Base-by-base conservation (phyloP, 2,329 filamentous ascomycete species). In the Cercospora beticola region DNA sequence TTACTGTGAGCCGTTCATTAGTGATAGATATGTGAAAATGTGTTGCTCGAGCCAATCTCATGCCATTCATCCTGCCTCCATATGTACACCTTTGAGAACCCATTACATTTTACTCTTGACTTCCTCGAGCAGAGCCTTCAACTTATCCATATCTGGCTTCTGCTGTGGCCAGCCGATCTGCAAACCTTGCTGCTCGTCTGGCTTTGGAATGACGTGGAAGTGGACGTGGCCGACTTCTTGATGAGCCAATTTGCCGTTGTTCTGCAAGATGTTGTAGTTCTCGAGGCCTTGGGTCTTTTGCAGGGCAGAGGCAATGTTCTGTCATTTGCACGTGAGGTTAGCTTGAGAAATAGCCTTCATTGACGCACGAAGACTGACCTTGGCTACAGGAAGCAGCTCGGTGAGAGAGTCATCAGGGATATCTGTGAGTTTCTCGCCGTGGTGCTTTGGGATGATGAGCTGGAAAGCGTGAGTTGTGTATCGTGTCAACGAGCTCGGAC, bases 191-290 rank as follows among this genome's bases (percentile, higher is more conserved):
- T 84, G 77, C 75, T 89, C 84, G 76, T 92, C 96, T 62, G 95
- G 94, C 85, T 99, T 99, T 40, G 95, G 95, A 71, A 99, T 99
- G 88, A 98, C 90, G 78, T 99, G 95, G 81, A 99, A 94, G 61
- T 74, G 72, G 88, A 95, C 94, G 83, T 99, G 95, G 74, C 93
- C 91, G 70, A 99, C 94, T 72, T 91, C 85, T 83, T 98, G 95
- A 81, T 99, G 95, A 18, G 95, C 95, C 76, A 94, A 87, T 23
- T 87, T 85, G 63, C 95, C 95, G 78, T 99, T 99, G 83, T 99
- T 99, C 83, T 99, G 95, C 68, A 99, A 84, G 60, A 99, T 87
- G 78, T 99, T 99, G 85, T 93, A 99, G 80, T 98, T 87, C 62
- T 85, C 83, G 4, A 91, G 89, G 43, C 92, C 92, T 21, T 64